A percentile compares a stretch with the other conserved stretches of the same genome.
Conservation (phyloP, 495 filamentous ascomycete species). For the Xylona heveae region DNA sequence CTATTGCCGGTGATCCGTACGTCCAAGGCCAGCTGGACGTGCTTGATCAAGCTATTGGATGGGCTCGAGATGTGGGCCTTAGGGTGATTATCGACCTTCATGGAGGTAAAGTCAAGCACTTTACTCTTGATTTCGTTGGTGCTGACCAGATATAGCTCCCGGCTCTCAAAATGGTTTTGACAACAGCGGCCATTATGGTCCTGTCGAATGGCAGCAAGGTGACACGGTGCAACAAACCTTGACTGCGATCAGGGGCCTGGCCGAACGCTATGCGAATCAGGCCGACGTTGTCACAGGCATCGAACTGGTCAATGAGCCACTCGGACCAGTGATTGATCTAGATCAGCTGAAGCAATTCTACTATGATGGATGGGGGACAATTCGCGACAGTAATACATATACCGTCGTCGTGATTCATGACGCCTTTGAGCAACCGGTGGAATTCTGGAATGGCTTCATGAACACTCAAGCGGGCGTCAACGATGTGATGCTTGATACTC, state of each 20-base stretch:
- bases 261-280: constrained; percentile 17
- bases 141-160: constrained; percentile 9
- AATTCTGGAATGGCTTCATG: constrained; percentile 53
- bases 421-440: constrained; percentile 36
- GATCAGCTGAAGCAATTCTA: constrained; percentile 37
- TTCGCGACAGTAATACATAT: constrained; percentile 27
- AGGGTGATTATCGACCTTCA: constrained; percentile 54
- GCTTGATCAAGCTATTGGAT: constrained; percentile 42
- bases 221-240: constrained; percentile 16
- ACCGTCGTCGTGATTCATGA: constrained; percentile 44
- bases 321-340: constrained; percentile 24
- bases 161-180: constrained; percentile 23
- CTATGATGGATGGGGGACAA: constrained; percentile 33
- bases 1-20: constrained; percentile 40
- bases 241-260: constrained; percentile 17
- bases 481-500: constrained; percentile 46
- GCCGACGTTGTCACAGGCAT: constrained; percentile 21
- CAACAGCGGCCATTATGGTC: constrained; percentile 17
- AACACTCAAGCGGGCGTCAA: constrained; percentile 24
- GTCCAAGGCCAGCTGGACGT: constrained; percentile 49
- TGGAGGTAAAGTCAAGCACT: constrained; percentile 27
- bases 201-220: constrained; percentile 17
- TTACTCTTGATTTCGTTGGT: neutral
- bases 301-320: constrained; percentile 22
- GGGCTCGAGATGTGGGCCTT: constrained; percentile 39